Base-by-base conservation (phyloP, 257 asterid species). In the Petunia secreta region DNA sequence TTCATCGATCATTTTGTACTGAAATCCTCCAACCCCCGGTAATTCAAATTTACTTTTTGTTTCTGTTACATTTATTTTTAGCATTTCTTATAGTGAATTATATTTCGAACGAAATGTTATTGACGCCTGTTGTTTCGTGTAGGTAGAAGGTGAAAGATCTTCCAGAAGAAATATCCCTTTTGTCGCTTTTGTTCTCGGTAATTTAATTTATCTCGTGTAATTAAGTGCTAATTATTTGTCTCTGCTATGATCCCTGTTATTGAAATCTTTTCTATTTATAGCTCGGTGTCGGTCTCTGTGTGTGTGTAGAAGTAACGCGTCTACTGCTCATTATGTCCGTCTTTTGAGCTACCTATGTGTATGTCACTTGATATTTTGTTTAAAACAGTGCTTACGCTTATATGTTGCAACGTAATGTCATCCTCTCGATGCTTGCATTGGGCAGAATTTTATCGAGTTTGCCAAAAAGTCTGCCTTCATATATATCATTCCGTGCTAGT, bases 111-210 rank as follows among this genome's bases (percentile, higher is more conserved):
- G 6, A 68, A 68, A 44, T 16, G 8, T 9, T 69, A 46, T 69
- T 69, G 16, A 69, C 41, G 16, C 38, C 64, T 46, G 54, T 65
- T 48, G 81, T 58, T 14, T 79, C 77, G 80, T 76, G 85, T 91
- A 95, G 99, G 92, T 79, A 73, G 90, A 82, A 77, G 87, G 84
- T 84, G 92, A 92, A 89, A 81, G 83, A 84, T 82, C 85, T 87
- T 81, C 81, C 80, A 75, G 86, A 79, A 88, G 85, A 82, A 79
- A 77, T 66, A 75, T n/a, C 58, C 97, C 97, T 3, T 92, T 89
- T 82, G 82, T 93, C 66, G 78, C 98, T 68, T 95, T 93, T 87
- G 96, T 95, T 82, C 83, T 95, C 87, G 98, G 99, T 95, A 94
- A 89, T 64, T 84, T 16, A 46, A 43, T 69, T 44, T 25, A 25